Base-by-base conservation (phyloP, 148 eudicot species). In the Mesembryanthemum crystallinum region DNA sequence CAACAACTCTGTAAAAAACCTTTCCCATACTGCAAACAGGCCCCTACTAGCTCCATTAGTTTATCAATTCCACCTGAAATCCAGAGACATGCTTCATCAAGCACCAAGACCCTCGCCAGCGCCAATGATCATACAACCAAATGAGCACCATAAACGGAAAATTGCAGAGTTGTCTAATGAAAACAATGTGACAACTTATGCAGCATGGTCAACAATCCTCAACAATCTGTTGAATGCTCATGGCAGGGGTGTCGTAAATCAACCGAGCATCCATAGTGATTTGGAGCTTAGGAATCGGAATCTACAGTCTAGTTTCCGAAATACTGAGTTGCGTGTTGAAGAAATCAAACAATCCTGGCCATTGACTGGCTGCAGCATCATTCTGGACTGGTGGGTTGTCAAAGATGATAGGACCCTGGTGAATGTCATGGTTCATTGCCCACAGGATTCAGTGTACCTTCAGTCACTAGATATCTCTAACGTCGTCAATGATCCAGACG, bases 371-470 rank as follows among this genome's bases (percentile, higher is more conserved):
- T 84, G 87, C 18, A 71, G 78, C 61, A 42, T 84, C 45, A 72
- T 84, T 72, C 52, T 76, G 14, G 84, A 81, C 58, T 73, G 80
- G 9, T 84, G 84, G 82, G 37, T 21, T 45, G 80, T 72, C 51
- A 37, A 33, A 24, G 63, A 21, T 1, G 71, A 69, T 4, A 54
- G 69, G 32, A 47, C 61, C 13, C 23, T 76, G 1, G 32, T 84
- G 13, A 78, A 75, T 59, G 66, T 83, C 57, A 42, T 83, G 12
- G 78, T 69, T 35, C 71, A 83, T 59, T 79, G 70, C 32, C 71
- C 80, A 18, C 29, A 32, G 47, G 84, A 82, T 28, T 33, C 57
- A 2, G 58, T 76, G 14, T 84, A 75, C 62, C 68, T 81, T 25
- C 66, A 72, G 57, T 81, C 82, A 25, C 35, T 72, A 39, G 77